Conservation (phyloP, 768 basidiomycete genomes). For the Albatrellus ellisii region DNA sequence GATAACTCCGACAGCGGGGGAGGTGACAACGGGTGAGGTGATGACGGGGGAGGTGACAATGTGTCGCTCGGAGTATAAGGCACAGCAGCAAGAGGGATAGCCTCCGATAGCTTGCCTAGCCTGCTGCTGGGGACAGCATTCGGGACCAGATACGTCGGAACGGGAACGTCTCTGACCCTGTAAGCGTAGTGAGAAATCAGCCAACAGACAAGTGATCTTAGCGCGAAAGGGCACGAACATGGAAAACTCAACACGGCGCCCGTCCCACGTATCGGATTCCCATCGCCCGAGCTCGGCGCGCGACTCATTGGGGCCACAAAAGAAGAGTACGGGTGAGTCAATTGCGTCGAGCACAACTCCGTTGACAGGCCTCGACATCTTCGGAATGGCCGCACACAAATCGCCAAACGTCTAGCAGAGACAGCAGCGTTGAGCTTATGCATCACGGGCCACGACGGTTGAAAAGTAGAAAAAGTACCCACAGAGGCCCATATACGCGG, state of each 20-base stretch:
- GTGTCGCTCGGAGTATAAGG: no score
- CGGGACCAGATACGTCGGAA: no score
- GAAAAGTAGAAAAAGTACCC: neutral
- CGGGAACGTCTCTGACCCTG: no score
- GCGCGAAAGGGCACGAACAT: constrained; percentile 3
- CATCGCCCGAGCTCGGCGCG: constrained; percentile 6
- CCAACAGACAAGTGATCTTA: no score
- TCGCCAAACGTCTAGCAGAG: neutral
- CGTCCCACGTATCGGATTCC: constrained; percentile 8
- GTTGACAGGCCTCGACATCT: neutral
- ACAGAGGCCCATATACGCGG: neutral
- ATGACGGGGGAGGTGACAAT: no score
- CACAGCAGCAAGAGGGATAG: no score
- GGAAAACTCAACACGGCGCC: constrained; percentile 5
- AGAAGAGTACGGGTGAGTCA: neutral
- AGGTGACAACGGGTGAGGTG: no score
- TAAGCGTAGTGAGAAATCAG: no score
- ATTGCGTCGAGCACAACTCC: neutral
- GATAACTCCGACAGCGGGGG: no score
- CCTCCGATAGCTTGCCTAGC: no score
- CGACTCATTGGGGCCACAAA: neutral
- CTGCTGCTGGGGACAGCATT: no score
- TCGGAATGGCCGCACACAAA: neutral
- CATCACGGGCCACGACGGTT: neutral
- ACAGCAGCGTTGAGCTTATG: neutral